Evolutionary conservation across 1,139 yeast species (phyloP), one percentile per base, ranked within the genome.

Genomic region (Debaryomycetaceae sp.): DNA sequence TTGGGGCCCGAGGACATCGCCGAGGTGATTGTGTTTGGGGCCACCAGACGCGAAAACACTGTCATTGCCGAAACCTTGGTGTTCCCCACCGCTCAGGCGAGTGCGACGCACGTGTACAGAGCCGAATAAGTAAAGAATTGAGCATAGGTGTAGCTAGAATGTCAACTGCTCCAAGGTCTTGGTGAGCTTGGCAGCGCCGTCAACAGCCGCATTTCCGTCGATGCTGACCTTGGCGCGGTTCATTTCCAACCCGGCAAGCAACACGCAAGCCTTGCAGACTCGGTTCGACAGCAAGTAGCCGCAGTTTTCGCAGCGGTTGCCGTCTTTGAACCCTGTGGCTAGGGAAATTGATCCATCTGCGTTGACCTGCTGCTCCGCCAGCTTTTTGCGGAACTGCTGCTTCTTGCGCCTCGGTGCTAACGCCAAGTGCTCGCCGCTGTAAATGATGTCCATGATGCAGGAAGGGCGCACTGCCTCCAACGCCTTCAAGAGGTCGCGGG

Each of bases 211-310:
- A 36, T 75, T 71, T 14, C 65, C 71, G 4, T 75, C 84, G 4
- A 80, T 52, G 1, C 55, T 41, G 4, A 81, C 56, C 46, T 76
- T 75, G 0, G 91, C 84, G 44, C 93, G 67, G 42, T 73, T 81
- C 37, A 75, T 69, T 46, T 89, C 94, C 34, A 93, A 69, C 0
- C 96, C 96, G 37, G 84, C 88, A 29, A 93, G 61, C 24, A 91
- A 62, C 40, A 84, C 75, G 58, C 99, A 91, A 0, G 98, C 98
- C 57, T 91, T 91, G 59, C 99, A 91, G 9, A 88, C 74, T 46
- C 64, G 73, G 52, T 91, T 91, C 40, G 93, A 83, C 0, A 97
- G 84, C 26, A 93, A 61, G 51, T 91, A 91, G 0, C 97, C 96
- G 59, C 99, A 91, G 40, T 79, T 76, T 42, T 80, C 86, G 59